Conservation (phyloP, 1,284 basidiomycete genomes). For the Rhodotorula mucilaginosa region DNA sequence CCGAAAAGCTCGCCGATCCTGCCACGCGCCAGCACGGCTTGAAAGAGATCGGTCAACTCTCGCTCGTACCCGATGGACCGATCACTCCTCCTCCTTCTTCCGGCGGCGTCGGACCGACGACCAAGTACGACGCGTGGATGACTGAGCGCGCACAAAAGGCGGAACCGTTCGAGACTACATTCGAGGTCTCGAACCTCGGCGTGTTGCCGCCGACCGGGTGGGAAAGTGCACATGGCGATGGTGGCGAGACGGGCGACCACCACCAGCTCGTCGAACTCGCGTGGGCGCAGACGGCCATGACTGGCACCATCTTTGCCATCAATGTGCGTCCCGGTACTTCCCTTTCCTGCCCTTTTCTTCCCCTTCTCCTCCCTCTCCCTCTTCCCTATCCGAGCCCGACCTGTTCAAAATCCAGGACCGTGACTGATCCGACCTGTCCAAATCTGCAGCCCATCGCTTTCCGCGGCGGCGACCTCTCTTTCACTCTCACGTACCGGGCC, state of each 20-base stretch:
- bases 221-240: not conserved
- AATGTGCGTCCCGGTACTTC: constrained; percentile 11
- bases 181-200: constrained; percentile 26
- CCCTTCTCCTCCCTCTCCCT: too few relatives aligned
- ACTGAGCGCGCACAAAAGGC: not conserved
- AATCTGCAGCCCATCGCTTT: constrained; percentile 11
- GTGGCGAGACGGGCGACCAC: not conserved
- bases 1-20: not conserved
- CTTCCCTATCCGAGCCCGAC: too few relatives aligned
- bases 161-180: constrained; percentile 3
- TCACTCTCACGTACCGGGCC: constrained; percentile 12
- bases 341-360: too few relatives aligned
- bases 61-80: constrained; percentile 1
- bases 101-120: not conserved
- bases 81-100: too few relatives aligned
- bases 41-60: constrained; percentile 13
- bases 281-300: constrained; percentile 22
- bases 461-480: constrained; percentile 7
- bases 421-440: too few relatives aligned
- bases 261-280: constrained; percentile 7
- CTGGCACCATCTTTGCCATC: not conserved
- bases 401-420: too few relatives aligned
- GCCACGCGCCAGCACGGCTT: not conserved
- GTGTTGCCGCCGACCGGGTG: constrained; percentile 6
- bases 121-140: constrained; percentile 13